phyloP scores from a whole-genome alignment of 257 asterid species.

The Solanum sejunctum region DNA sequence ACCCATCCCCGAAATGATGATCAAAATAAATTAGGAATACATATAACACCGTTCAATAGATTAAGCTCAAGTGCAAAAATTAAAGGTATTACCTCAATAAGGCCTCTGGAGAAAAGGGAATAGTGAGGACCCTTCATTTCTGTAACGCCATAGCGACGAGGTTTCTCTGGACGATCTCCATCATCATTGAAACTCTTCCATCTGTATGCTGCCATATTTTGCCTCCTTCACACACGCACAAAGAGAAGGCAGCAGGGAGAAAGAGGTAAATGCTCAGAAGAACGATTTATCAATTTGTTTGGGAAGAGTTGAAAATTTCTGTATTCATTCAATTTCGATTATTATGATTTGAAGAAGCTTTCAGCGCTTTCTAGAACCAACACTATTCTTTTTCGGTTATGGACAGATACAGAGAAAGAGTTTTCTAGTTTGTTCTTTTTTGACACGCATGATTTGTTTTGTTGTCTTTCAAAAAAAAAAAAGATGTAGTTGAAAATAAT shows the following conservation, averaged over 20 bases:
- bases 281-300: not conserved
- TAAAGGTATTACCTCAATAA: conserved; percentile 36
- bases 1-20: not conserved
- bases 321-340: not conserved
- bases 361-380: conserved; percentile 43
- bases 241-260: not conserved
- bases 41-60: not conserved
- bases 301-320: no score
- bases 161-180: conserved; percentile 96
- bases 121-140: conserved; percentile 69
- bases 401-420: not conserved
- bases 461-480: no score
- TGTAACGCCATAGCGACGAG: conserved; percentile 73
- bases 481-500: no score
- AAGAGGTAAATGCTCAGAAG: not conserved
- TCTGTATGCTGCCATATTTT: conserved; percentile 39
- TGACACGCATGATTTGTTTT: not conserved
- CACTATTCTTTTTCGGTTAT: not conserved
- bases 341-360: conserved; percentile 14
- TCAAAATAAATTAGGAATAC: not conserved
- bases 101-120: conserved; percentile 63
- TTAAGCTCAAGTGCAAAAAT: not conserved
- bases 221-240: not conserved
- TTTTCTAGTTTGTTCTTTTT: not conserved
- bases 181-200: conserved; percentile 87